Evolutionary conservation across 176 grass and related monocot species (phyloP).

Genomic region (Olyra latifolia): DNA sequence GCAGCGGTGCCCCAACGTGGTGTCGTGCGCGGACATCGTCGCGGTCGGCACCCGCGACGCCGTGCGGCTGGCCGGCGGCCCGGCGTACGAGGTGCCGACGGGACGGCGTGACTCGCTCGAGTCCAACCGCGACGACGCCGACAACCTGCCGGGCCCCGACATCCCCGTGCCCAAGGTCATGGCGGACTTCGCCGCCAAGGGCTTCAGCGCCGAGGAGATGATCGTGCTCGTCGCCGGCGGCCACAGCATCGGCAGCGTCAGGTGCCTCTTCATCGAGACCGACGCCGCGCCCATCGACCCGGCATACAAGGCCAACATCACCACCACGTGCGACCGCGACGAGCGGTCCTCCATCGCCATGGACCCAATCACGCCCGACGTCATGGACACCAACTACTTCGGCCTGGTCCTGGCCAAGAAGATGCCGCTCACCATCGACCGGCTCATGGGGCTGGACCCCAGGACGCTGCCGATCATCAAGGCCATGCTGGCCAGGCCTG

Average conservation of each 20-base stretch:
- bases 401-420: conserved; percentile 33
- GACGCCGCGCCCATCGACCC: conserved; percentile 48
- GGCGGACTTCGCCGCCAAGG: conserved; percentile 29
- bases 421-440: conserved; percentile 60
- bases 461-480: conserved; percentile 36
- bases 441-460: conserved; percentile 28
- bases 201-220: conserved; percentile 51
- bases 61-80: conserved; percentile 45
- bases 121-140: conserved; percentile 55
- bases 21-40: conserved; percentile 82
- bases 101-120: conserved; percentile 53
- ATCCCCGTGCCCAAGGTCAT: conserved; percentile 36
- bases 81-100: conserved; percentile 27
- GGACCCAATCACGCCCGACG: conserved; percentile 36
- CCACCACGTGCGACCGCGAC: conserved; percentile 24
- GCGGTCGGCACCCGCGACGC: conserved; percentile 33
- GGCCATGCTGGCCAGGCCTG: conserved; percentile 20
- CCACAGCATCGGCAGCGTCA: conserved; percentile 57
- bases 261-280: conserved; percentile 59
- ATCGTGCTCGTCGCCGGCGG: conserved; percentile 54
- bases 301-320: conserved; percentile 25
- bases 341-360: conserved; percentile 8
- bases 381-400: conserved; percentile 53
- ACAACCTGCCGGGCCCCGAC: conserved; percentile 50
- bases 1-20: conserved; percentile 48